Evolutionary conservation across 305 asterid species (phyloP).

Genomic region (Ajuga reptans): DNA sequence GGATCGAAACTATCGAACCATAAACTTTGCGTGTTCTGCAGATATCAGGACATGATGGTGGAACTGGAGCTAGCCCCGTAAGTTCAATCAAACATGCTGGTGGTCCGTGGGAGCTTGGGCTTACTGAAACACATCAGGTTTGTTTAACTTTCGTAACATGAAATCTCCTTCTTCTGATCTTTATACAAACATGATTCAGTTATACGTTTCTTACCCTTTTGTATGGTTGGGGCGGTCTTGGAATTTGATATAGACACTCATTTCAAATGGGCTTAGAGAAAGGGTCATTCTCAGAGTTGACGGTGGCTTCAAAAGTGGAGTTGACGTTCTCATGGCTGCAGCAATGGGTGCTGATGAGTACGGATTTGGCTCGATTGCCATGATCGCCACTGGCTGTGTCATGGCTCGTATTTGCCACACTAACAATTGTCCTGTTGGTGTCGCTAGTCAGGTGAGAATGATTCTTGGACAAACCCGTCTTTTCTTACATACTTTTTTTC

Average conservation of each 20-base stretch:
- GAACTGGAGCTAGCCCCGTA: slow-evolving; percentile 98
- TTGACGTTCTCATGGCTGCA: slow-evolving; percentile 93
- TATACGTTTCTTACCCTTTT: slow-evolving; percentile 7
- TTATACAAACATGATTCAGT: background rate
- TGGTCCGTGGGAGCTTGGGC: slow-evolving; percentile 99
- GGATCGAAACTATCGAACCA: slow-evolving; percentile 7
- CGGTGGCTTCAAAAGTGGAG: slow-evolving; percentile 97
- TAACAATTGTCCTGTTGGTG: slow-evolving; percentile 98
- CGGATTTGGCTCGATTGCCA: slow-evolving; percentile 96
- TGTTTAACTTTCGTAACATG: slow-evolving; percentile 9
- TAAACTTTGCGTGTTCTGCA: slow-evolving; percentile 25
- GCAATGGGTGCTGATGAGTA: slow-evolving; percentile 98
- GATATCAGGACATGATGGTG: slow-evolving; percentile 99
- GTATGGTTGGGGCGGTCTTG: slow-evolving; percentile 2
- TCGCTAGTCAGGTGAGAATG: slow-evolving; percentile 83
- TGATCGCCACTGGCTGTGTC: slow-evolving; percentile 98
- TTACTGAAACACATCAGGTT: slow-evolving; percentile 97
- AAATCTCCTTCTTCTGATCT: background rate
- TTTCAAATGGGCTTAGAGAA: slow-evolving; percentile 86
- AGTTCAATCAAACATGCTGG: slow-evolving; percentile 99
- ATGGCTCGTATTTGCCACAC: slow-evolving; percentile 99
- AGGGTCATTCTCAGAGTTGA: slow-evolving; percentile 97
- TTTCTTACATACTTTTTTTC: background rate
- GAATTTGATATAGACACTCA: slow-evolving; percentile 57
- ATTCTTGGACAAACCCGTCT: background rate